Evolutionary conservation across 148 eudicot genomes (phyloP), one percentile per base, ranked within the genome.

Genomic region (Pharnaceum exiguum): DNA sequence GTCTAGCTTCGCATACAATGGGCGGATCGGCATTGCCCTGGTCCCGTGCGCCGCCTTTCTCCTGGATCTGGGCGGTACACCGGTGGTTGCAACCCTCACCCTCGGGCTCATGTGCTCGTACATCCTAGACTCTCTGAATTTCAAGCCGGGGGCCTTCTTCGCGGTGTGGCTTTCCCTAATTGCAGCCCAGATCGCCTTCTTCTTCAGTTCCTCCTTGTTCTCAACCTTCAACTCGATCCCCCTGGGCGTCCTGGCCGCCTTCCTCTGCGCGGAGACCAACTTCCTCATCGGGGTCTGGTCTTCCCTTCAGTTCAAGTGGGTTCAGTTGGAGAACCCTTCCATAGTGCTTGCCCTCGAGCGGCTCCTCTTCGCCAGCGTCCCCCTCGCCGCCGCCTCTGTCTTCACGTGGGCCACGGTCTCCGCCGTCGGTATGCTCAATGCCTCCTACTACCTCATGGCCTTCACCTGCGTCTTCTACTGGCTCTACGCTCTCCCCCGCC

Each of bases 221-320:
- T 22, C 69, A 46, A 17, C 79, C 10, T 84, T 91, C 79, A 78
- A 71, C 57, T 82, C 86, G 17, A 0, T 74, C 48, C 63, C 78
- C 0, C 81, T 88, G 1, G 65, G 80, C 0, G 2, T 81, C 43
- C 78, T 88, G 1, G 85, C 95, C 0, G 31, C 67, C 0, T 67
- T 81, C 5, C 32, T 84, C 1, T 88, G 84, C 46, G 80, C 84
- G 1, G 19, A 71, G 52, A 50, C 82, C 6, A 93, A 72, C 40
- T 93, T 93, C 55, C 55, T 93, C 23, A 68, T 93, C 29, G 98
- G 98, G 3, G 82, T 88, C 13, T 93, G 98, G 98, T 78, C 80
- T 12, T 88, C 96, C 5, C 81, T 93, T n/a, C 96, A 93, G 77
- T 93, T 93, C 71, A 88, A 81, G 63, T 93, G 90, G 90, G 75